Percentiles rank a stretch among this genome's conserved stretches.
These are phyloP conservation scores for Backusella psychrophila DNA, from an alignment of 192 early-diverging fungal genomes.

Conservation along the genomic window DNA sequence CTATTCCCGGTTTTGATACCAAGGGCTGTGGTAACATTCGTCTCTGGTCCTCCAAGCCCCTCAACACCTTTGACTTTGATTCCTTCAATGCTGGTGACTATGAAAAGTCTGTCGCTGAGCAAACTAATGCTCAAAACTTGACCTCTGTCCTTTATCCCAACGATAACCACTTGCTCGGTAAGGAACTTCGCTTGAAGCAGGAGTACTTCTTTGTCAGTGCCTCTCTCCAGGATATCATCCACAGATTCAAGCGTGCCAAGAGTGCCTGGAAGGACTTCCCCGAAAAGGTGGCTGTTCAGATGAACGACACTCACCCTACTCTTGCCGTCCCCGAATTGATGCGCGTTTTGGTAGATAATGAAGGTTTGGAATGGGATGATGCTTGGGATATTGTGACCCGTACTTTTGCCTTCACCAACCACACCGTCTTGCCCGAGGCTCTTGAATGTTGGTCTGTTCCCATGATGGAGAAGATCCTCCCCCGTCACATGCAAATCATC, in stretches of 20 bases:
- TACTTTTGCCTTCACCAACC: constrained; percentile 98
- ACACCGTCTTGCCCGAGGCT: constrained; percentile 98
- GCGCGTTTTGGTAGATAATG: constrained; percentile 90
- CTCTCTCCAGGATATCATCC: constrained; percentile 84
- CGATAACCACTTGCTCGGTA: constrained; percentile 97
- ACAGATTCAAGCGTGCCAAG: constrained; percentile 89
- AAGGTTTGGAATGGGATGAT: constrained; percentile 89
- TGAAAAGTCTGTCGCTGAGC: constrained; percentile 86
- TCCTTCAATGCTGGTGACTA: constrained; percentile 92
- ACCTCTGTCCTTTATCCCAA: constrained; percentile 97
- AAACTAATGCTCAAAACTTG: constrained; percentile 91
- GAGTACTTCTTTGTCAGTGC: constrained; percentile 97
- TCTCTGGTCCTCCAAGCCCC: constrained; percentile 94
- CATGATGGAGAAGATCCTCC: constrained; percentile 87
- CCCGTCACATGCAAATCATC: constrained; percentile 98
- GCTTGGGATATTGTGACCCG: constrained; percentile 90
- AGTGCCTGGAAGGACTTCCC: constrained; percentile 87
- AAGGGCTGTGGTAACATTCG: constrained; percentile 96
- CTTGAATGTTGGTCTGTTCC: constrained; percentile 98
- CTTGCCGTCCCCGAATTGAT: constrained; percentile 92
- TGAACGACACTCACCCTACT: constrained; percentile 98
- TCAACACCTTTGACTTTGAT: constrained; percentile 82
- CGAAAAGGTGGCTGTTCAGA: constrained; percentile 91
- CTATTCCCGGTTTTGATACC: constrained; percentile 89
- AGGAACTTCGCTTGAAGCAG: constrained; percentile 95